phyloP scores from a whole-genome alignment of 225 moss, liverwort and hornwort genomes.

The Neckera pumila region DNA sequence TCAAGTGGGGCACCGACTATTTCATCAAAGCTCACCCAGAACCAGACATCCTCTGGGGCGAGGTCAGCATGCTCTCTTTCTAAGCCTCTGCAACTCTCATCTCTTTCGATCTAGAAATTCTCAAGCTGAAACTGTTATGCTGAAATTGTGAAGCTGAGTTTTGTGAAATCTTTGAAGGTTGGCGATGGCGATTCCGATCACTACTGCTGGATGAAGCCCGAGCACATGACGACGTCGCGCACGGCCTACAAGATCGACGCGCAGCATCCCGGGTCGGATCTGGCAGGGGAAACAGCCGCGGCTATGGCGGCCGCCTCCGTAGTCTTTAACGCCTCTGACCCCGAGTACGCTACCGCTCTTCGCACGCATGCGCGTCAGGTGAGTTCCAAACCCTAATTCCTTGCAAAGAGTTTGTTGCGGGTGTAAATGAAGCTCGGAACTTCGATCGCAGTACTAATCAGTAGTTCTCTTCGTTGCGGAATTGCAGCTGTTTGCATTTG shows the following conservation, averaged over 20 bases:
- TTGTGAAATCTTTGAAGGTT: conserved; percentile 10
- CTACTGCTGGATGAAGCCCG: conserved; percentile 53
- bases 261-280: conserved; percentile 42
- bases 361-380: conserved; percentile 43
- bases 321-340: conserved; percentile 2
- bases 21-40: conserved; percentile 51
- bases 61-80: conserved; percentile 5
- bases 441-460: neutral
- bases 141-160: neutral
- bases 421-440: neutral
- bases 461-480: neutral
- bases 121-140: neutral
- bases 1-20: conserved; percentile 59
- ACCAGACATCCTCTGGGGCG: conserved; percentile 35
- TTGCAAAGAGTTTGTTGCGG: neutral
- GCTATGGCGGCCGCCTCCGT: conserved; percentile 51
- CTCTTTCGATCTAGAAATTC: neutral
- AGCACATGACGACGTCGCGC: conserved; percentile 44
- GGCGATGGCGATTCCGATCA: conserved; percentile 52
- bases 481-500: conserved; percentile 62
- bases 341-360: conserved; percentile 22
- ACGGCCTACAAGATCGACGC: conserved; percentile 39
- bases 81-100: neutral
- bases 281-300: conserved; percentile 43
- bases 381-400: neutral